Evolutionary conservation across 108 stramenopile species (phyloP).

Genomic region (Nitzschia sp.): DNA sequence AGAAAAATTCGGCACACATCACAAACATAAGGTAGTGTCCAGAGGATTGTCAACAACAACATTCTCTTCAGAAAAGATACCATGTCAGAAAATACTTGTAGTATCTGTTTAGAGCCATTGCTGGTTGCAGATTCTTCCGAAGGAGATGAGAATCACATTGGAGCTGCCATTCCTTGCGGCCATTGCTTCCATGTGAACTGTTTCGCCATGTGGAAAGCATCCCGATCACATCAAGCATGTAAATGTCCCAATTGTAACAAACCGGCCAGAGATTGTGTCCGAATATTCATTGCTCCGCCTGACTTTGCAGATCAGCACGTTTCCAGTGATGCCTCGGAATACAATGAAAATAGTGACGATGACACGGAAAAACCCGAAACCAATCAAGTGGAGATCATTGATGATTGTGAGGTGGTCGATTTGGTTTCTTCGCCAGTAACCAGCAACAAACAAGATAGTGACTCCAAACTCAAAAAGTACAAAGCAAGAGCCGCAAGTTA

Average conservation of each 20-base stretch:
- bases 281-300: conserved; percentile 4
- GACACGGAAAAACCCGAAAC: background rate
- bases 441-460: background rate
- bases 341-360: background rate
- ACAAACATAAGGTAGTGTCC: no score
- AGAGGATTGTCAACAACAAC: no score
- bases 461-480: background rate
- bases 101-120: conserved; percentile 36
- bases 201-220: conserved; percentile 26
- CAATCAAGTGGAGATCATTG: no score
- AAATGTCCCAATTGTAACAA: conserved; percentile 31
- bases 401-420: no score
- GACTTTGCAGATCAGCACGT: background rate
- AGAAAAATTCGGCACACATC: no score
- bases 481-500: conserved; percentile 7
- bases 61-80: background rate
- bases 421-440: background rate
- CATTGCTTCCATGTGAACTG: conserved; percentile 40
- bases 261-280: conserved; percentile 1
- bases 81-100: conserved; percentile 29
- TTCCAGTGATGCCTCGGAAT: background rate
- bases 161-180: conserved; percentile 38
- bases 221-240: background rate
- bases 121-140: background rate
- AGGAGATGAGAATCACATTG: conserved; percentile 5